A percentile compares a stretch with the other conserved stretches of the same genome.
Conservation (phyloP, 495 filamentous ascomycete species). For the Trichoderma reesei region DNA sequence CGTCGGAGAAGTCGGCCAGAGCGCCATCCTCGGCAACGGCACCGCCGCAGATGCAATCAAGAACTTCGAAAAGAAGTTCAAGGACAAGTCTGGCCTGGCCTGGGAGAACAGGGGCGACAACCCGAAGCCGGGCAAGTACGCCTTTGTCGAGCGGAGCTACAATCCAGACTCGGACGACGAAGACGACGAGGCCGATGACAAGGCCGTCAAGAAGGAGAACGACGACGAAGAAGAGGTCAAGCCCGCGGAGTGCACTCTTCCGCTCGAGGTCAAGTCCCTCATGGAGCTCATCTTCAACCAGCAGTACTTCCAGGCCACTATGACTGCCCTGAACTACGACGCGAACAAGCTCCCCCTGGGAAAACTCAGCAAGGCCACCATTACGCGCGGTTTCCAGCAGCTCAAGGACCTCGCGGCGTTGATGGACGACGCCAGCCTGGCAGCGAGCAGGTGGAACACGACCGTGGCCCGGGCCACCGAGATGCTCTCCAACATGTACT, state of each 20-base stretch:
- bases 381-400: slow-evolving; percentile 57
- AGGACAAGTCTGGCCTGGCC: slow-evolving; percentile 57
- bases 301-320: slow-evolving; percentile 50
- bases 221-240: slow-evolving; percentile 24
- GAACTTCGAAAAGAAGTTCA: slow-evolving; percentile 66
- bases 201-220: slow-evolving; percentile 18
- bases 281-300: slow-evolving; percentile 79
- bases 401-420: slow-evolving; percentile 65
- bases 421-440: slow-evolving; percentile 38
- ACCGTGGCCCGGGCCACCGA: slow-evolving; percentile 36
- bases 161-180: slow-evolving; percentile 56
- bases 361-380: slow-evolving; percentile 68
- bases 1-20: slow-evolving; percentile 63
- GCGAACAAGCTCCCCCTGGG: slow-evolving; percentile 69
- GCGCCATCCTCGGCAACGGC: slow-evolving; percentile 33
- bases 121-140: slow-evolving; percentile 60
- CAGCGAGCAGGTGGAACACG: slow-evolving; percentile 36
- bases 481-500: slow-evolving; percentile 61
- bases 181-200: slow-evolving; percentile 36
- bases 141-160: slow-evolving; percentile 63
- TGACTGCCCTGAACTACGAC: slow-evolving; percentile 66
- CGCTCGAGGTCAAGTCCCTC: slow-evolving; percentile 49
- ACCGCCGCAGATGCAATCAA: slow-evolving; percentile 35
- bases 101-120: slow-evolving; percentile 54
- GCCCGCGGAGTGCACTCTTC: slow-evolving; percentile 43